These are phyloP conservation scores for Didymella glomerata DNA, from an alignment of 2,329 filamentous ascomycete species.

Conservation along the genomic window DNA sequence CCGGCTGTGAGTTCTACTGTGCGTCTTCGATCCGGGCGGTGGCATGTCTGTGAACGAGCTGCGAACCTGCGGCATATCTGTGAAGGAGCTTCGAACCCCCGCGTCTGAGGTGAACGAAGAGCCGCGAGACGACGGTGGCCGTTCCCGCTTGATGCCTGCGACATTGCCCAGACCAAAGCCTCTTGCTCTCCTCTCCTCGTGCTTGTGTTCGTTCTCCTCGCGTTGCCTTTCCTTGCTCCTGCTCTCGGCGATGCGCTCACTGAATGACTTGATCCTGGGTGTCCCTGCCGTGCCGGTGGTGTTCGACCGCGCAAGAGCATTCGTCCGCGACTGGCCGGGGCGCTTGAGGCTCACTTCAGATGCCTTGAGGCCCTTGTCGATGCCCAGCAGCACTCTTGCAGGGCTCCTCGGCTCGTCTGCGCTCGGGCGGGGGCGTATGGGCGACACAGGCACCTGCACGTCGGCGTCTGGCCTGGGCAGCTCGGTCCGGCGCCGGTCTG, in stretches of 20 bases:
- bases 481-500: slow-evolving; percentile 33
- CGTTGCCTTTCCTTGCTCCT: slow-evolving; percentile 55
- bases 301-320: slow-evolving; percentile 50
- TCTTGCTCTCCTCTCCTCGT: slow-evolving; percentile 53
- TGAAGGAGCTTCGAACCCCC: slow-evolving; percentile 28
- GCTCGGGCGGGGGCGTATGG: slow-evolving; percentile 60
- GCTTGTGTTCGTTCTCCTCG: slow-evolving; percentile 55
- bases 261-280: slow-evolving; percentile 70
- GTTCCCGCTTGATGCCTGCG: slow-evolving; percentile 35
- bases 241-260: slow-evolving; percentile 81
- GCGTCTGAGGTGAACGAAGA: slow-evolving; percentile 25
- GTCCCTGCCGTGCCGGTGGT: slow-evolving; percentile 47
- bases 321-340: slow-evolving; percentile 57
- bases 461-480: slow-evolving; percentile 37
- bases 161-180: slow-evolving; percentile 51
- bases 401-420: slow-evolving; percentile 73
- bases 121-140: slow-evolving; percentile 39
- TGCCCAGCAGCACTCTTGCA: slow-evolving; percentile 80
- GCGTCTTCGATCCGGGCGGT: slow-evolving; percentile 23
- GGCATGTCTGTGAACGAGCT: slow-evolving; percentile 26
- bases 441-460: slow-evolving; percentile 82
- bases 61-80: slow-evolving; percentile 30
- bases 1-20: slow-evolving; percentile 30
- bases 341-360: slow-evolving; percentile 85
- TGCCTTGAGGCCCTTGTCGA: slow-evolving; percentile 85